phyloP scores from a whole-genome alignment of 345 rosid species.

The Citrus sinensis region DVS_A1.0 CM039167.1:14941501-14942000 shows the following conservation, averaged over 20 bases:
- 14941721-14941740: neutral
- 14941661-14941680: neutral
- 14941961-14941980: too few relatives aligned
- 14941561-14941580: neutral
- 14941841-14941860: too few relatives aligned
- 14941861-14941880: too few relatives aligned
- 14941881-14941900: too few relatives aligned
- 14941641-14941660: neutral
- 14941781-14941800: neutral
- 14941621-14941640: neutral
- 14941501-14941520: neutral
- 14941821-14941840: too few relatives aligned
- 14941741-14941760: neutral
- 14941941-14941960: too few relatives aligned
- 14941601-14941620: neutral
- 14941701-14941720: too few relatives aligned
- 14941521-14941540: neutral
- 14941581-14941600: neutral
- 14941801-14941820: neutral
- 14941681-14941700: neutral
- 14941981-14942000: too few relatives aligned
- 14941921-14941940: too few relatives aligned
- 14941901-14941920: too few relatives aligned
- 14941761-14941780: neutral
- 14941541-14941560: neutral